Base-by-base conservation (phyloP, 805 yeast genomes). In the Priceomyces melissophilus region DNA sequence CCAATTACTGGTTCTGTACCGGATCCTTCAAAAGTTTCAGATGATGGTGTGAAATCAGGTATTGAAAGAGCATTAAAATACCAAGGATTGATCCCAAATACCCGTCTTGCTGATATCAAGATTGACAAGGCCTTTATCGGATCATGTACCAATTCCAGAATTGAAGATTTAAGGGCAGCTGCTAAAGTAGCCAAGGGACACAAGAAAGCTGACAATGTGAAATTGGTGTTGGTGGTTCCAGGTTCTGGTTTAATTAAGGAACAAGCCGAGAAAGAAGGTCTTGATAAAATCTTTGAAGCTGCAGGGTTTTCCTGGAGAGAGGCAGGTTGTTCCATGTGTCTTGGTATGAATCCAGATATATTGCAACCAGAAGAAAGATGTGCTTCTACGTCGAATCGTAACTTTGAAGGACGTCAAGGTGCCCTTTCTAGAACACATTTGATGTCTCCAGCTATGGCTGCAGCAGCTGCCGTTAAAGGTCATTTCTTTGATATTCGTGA, bases 391-490 rank as follows among this genome's bases (percentile, higher is more conserved):
- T 91, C 98, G 15, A 93, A 93, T 77, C 85, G 99, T 78, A 93
- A 93, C 73, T 93, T 93, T 61, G 97, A 91, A 67, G 99, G 99
- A 56, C 90, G 99, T 69, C 99, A 93, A 75, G 99, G 99, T 71
- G 96, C 96, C 39, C 71, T 70, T 45, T 88, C 96, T 12, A 81
- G 99, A 72, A 93, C 99, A 13, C 99, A 93, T 63, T 78, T 93
- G 61, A 88, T 91, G 96, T 87, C 96, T 10, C 99, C 99, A 30
- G 96, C 96, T 15, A 93, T 93, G 99, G 99, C 99, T 36, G 99
- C 99, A 26, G 97, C 98, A 14, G 98, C 99, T 13, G 96, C 90
- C 55, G 82, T 93, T 52, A 78, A 76, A 42, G 99, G 99, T 52
- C 88, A 83, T 58, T 82, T 93, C 56, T 77, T 86, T 35, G 99